Evolutionary conservation across 2,329 filamentous ascomycete species (phyloP).

Genomic region (Ascochyta pisi): DNA sequence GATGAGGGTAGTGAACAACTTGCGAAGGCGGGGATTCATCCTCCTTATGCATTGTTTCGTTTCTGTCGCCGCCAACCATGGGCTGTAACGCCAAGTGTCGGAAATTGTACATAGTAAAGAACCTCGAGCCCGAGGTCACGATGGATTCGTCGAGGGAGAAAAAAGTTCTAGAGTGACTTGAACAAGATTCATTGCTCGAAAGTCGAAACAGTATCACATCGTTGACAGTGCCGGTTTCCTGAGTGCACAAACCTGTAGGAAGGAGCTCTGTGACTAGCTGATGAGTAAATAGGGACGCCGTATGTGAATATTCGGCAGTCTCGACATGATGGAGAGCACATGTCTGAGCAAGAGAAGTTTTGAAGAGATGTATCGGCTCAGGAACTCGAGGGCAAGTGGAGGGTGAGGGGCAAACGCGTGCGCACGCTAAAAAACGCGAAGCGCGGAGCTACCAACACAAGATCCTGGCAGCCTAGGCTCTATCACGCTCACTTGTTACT

Average conservation of each 20-base stretch:
- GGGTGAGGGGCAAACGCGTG: neutral
- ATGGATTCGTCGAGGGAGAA: neutral
- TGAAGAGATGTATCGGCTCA: no score
- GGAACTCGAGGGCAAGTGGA: no score
- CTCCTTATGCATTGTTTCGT: constrained; percentile 4
- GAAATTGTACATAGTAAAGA: constrained; percentile 5
- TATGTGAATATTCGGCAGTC: no score
- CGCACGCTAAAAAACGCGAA: neutral
- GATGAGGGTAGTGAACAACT: neutral
- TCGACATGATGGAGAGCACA: no score
- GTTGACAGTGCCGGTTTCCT: no score
- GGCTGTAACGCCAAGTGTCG: constrained; percentile 39
- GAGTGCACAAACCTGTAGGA: no score
- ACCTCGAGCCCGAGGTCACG: neutral
- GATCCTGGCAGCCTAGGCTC: neutral
- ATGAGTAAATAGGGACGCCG: no score
- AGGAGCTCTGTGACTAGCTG: no score
- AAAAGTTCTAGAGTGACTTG: neutral
- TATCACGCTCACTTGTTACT: neutral
- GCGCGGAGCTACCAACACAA: neutral
- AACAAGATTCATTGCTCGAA: neutral
- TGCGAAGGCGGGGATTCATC: neutral
- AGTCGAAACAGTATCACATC: neutral
- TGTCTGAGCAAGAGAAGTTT: no score
- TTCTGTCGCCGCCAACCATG: constrained; percentile 24